Conservation (phyloP, 805 yeast genomes). For the Candida adriatica region DNA sequence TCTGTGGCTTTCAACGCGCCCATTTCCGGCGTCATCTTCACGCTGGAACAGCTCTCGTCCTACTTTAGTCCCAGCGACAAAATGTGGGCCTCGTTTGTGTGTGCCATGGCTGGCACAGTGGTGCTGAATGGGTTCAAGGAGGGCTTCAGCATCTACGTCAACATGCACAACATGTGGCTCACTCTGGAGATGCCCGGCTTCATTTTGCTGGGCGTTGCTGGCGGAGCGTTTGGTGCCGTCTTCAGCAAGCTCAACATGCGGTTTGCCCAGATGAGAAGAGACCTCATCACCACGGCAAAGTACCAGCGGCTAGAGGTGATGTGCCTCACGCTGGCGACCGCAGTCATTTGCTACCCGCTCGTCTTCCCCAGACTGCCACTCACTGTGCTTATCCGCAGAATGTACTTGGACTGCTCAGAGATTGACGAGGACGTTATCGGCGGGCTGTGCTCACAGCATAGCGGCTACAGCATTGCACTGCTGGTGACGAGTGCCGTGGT, state of each 20-base stretch:
- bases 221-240: constrained; percentile 59
- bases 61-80: constrained; percentile 56
- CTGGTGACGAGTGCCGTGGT: constrained; percentile 26
- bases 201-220: constrained; percentile 57
- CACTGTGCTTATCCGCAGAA: constrained; percentile 45
- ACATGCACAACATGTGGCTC: constrained; percentile 72
- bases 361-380: constrained; percentile 48
- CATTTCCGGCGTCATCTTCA: constrained; percentile 80
- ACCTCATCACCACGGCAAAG: constrained; percentile 16
- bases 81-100: constrained; percentile 80
- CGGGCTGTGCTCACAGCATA: constrained; percentile 19
- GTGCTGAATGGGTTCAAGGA: constrained; percentile 44
- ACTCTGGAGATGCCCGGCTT: constrained; percentile 67
- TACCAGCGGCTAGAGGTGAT: constrained; percentile 43
- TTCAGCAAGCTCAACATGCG: constrained; percentile 42
- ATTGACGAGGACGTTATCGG: constrained; percentile 22
- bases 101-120: constrained; percentile 68
- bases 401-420: constrained; percentile 60
- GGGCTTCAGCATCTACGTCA: constrained; percentile 50
- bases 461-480: constrained; percentile 6
- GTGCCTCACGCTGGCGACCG: constrained; percentile 41
- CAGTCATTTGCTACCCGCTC: constrained; percentile 49
- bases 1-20: constrained; percentile 85
- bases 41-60: constrained; percentile 59
- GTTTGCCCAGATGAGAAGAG: constrained; percentile 32